A percentile compares a stretch with the other conserved stretches of the same genome.
Evolutionary conservation across 2,329 filamentous ascomycete genomes (phyloP).

Genomic region (Fusarium chlamydosporum): DNA sequence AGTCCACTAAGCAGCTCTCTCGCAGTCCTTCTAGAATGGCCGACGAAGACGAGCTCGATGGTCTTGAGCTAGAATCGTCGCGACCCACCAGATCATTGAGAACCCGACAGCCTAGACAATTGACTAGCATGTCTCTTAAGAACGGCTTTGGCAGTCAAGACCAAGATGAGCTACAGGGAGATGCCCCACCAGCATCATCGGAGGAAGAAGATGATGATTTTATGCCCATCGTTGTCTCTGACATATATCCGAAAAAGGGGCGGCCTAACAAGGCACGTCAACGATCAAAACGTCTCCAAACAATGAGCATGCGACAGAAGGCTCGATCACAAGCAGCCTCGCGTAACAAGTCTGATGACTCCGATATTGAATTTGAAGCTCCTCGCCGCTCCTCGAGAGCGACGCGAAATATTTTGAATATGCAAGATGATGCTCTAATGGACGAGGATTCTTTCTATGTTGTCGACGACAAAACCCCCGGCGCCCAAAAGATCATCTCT

Average conservation of each 20-base stretch:
- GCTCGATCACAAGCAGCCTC: conserved; percentile 7
- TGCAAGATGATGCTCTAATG: conserved; percentile 67
- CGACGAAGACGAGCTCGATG: conserved; percentile 44
- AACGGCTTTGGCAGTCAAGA: conserved; percentile 45
- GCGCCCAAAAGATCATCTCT: conserved; percentile 69
- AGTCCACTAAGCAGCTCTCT: conserved; percentile 43
- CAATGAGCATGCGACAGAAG: conserved; percentile 31
- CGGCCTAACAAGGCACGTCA: conserved; percentile 43
- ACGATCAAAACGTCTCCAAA: conserved; percentile 43
- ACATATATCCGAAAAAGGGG: conserved; percentile 51
- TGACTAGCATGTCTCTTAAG: conserved; percentile 48
- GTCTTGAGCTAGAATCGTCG: conserved; percentile 20
- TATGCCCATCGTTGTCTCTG: conserved; percentile 55
- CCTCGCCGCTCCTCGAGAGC: conserved; percentile 65
- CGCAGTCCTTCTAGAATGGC: conserved; percentile 29
- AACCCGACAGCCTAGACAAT: conserved; percentile 48
- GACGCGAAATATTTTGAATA: conserved; percentile 60
- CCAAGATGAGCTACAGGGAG: conserved; percentile 55
- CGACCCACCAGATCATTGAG: conserved; percentile 45
- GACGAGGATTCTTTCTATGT: conserved; percentile 71
- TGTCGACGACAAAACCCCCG: conserved; percentile 61
- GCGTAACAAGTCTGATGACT: conserved; percentile 53
- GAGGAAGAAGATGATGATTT: conserved; percentile 56
- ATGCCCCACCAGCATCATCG: conserved; percentile 47
- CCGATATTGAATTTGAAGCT: conserved; percentile 68